These are phyloP conservation scores for Telopea speciosissima DNA, from an alignment of 177 flowering plant genomes.

Conservation along the genomic window DNA sequence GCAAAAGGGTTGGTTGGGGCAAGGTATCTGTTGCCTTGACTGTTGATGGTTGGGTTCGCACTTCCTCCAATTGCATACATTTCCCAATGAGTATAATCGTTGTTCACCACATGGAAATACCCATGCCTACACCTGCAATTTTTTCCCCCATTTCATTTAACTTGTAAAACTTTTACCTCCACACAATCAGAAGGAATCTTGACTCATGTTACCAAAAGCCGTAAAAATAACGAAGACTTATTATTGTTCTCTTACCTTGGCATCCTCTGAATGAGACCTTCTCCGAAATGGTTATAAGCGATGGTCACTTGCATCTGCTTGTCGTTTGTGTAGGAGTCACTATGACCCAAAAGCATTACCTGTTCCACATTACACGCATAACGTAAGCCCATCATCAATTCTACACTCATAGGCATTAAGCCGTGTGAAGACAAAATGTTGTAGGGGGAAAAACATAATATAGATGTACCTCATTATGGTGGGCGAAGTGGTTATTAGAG, in stretches of 20 bases:
- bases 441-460: background rate
- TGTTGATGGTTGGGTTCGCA: constrained; percentile 20
- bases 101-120: constrained; percentile 24
- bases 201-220: too few relatives aligned
- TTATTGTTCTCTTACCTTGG: constrained; percentile 15
- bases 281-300: constrained; percentile 23
- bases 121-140: constrained; percentile 18
- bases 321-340: constrained; percentile 21
- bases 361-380: constrained; percentile 13
- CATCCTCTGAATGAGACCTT: constrained; percentile 24
- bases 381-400: too few relatives aligned
- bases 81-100: constrained; percentile 22
- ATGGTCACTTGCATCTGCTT: constrained; percentile 27
- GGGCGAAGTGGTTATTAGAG: constrained; percentile 32
- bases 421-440: background rate
- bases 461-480: constrained; percentile 26
- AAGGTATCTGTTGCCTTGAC: constrained; percentile 20
- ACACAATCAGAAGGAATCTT: too few relatives aligned
- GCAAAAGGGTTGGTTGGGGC: constrained; percentile 8
- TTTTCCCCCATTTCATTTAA: too few relatives aligned
- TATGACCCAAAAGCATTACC: constrained; percentile 32
- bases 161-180: too few relatives aligned
- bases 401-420: background rate
- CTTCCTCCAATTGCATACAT: constrained; percentile 23
- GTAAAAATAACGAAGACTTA: background rate